A percentile compares a stretch with the other conserved stretches of the same genome.
phyloP scores from a whole-genome alignment of 805 yeast genomes.

The Priceomyces medius region DNA sequence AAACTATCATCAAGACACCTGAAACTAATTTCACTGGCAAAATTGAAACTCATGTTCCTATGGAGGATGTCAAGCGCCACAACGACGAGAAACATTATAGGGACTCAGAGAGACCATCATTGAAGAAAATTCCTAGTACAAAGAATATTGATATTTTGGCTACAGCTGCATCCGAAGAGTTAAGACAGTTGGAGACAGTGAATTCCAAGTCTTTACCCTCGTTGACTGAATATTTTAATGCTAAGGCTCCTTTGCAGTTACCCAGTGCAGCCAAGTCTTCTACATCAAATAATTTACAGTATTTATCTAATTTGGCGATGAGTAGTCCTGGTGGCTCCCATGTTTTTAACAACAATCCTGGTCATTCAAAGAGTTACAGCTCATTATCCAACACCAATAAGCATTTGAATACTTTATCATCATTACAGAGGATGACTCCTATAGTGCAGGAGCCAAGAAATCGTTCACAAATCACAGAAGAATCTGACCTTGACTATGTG shows the following conservation, averaged over 20 bases:
- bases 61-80: slow-evolving; percentile 1
- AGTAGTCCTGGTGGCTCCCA: slow-evolving; percentile 6
- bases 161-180: slow-evolving; percentile 55
- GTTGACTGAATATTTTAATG: slow-evolving; percentile 46
- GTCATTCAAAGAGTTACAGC: slow-evolving; percentile 15
- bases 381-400: slow-evolving; percentile 15
- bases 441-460: slow-evolving; percentile 24
- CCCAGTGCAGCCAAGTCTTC: slow-evolving; percentile 11
- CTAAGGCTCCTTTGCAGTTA: slow-evolving; percentile 3
- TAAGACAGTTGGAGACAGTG: slow-evolving; percentile 37
- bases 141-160: slow-evolving; percentile 53
- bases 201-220: slow-evolving; percentile 55
- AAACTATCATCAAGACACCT: background rate
- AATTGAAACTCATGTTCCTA: background rate
- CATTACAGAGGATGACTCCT: slow-evolving; percentile 67
- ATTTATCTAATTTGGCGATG: slow-evolving; percentile 24
- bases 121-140: slow-evolving; percentile 2
- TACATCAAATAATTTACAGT: slow-evolving; percentile 19
- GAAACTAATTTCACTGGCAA: background rate
- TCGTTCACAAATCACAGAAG: slow-evolving; percentile 27
- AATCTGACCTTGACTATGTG: slow-evolving; percentile 48
- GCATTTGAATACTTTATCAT: slow-evolving; percentile 37
- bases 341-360: background rate
- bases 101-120: background rate
- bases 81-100: slow-evolving; percentile 3